Evolutionary conservation across 2,329 filamentous ascomycete species (phyloP), one percentile per base, ranked within the genome.

Genomic region (Aureobasidium sp.): DNA sequence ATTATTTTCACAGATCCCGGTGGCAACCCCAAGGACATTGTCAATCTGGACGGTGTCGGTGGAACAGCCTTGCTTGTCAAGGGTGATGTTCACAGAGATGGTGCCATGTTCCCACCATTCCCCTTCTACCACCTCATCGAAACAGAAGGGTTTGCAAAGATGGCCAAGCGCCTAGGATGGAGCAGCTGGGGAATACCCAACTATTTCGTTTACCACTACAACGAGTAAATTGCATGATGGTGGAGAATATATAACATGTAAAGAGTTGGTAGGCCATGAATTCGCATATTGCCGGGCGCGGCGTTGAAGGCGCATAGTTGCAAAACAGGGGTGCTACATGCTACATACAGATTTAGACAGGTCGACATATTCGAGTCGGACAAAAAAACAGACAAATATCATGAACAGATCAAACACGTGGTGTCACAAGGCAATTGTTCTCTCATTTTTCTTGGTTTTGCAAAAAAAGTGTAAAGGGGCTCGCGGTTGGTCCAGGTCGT

Each of bases 61-160:
- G 94, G 94, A 39, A 95, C 93, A 0, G 90, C 92, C 1, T 79
- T 99, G 66, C 79, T 99, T 70, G 94, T 99, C 64, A 97, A 96
- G 79, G 94, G 92, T 1, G 92, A 97, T 64, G 94, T 99, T 27
- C 94, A 99, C 74, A 86, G 94, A 29, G 94, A 99, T 71, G 94
- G 94, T 24, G 93, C 94, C 73, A 99, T 97, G 93, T 99, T 99
- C 78, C 94, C 94, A 20, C 85, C 94, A 0, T 99, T 99, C 73
- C 78, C 93, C 3, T 99, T 99, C 72, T 97, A 97, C 73, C 89
- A 99, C 75, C 81, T 99, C 64, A 95, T 99, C 65, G 94, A 99
- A 80, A 97, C 94, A 0, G 94, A 99, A 72, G 94, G 94, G 0
- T 99, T 99, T 71, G 92, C 94, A 20, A 96, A 93, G 78, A 99